Conservation (phyloP, 1,284 basidiomycete genomes). For the Microbotryum silenes-acaulis region DNA sequence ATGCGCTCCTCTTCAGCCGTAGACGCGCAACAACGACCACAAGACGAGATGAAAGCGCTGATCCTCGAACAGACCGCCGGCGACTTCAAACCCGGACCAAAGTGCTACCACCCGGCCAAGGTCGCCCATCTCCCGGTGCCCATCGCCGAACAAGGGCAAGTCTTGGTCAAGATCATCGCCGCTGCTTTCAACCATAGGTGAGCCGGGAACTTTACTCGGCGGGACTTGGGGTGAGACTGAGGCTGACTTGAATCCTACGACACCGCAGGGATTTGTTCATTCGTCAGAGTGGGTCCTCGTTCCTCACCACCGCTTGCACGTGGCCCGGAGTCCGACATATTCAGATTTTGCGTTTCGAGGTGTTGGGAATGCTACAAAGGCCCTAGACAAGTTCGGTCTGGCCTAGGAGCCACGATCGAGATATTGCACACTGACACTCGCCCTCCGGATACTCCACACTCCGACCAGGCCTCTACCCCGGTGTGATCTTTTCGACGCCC, state of each 20-base stretch:
- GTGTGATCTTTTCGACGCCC: constrained; percentile 23
- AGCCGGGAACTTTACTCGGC: no score
- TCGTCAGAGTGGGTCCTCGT: constrained; percentile 24
- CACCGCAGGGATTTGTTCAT: constrained; percentile 31
- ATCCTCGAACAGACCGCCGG: constrained; percentile 14
- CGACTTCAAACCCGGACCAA: constrained; percentile 15
- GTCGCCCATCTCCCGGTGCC: constrained; percentile 16
- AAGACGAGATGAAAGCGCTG: constrained; percentile 14
- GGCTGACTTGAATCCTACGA: no score
- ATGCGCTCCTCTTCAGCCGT: no score
- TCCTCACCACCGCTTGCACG: neutral
- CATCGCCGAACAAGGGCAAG: constrained; percentile 11
- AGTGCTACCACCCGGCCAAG: constrained; percentile 19
- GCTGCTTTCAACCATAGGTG: constrained; percentile 32
- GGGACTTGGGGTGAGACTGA: no score
- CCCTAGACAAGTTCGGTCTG: neutral
- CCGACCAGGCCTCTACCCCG: constrained; percentile 31
- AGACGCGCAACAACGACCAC: no score
- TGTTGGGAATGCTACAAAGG: neutral
- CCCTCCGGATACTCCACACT: no score
- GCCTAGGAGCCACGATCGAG: neutral
- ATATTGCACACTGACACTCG: no score
- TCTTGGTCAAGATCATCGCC: constrained; percentile 32
- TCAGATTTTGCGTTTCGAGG: neutral
- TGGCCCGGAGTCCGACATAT: neutral